These are phyloP conservation scores for Glomus cerebriforme DNA, from an alignment of 192 early-diverging fungal genomes.

Conservation along the genomic window DNA sequence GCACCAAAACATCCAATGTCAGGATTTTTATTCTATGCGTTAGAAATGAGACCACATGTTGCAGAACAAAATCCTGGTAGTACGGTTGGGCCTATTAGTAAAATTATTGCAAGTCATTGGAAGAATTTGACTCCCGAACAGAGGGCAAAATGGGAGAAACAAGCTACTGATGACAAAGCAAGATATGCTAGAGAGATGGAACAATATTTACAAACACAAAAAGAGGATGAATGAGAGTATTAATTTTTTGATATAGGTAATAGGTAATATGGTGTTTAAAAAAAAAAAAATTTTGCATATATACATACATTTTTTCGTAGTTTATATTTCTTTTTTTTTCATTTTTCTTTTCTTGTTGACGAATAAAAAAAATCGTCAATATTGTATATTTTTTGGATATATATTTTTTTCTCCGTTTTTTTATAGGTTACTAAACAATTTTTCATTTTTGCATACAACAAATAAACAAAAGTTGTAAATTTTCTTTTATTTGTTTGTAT, in stretches of 20 bases:
- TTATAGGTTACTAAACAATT: not conserved
- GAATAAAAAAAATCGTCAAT: not conserved
- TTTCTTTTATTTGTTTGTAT: not conserved
- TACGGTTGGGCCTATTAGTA: slow-evolving; percentile 73
- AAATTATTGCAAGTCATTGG: slow-evolving; percentile 74
- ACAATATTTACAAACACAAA: slow-evolving; percentile 38
- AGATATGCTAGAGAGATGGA: slow-evolving; percentile 73
- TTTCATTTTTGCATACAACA: not conserved
- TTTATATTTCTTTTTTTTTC: too few relatives aligned
- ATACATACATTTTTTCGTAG: too few relatives aligned
- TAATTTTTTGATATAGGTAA: too few relatives aligned
- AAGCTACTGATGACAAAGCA: slow-evolving; percentile 61
- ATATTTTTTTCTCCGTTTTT: not conserved
- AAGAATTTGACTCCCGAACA: slow-evolving; percentile 55
- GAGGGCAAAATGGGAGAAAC: slow-evolving; percentile 53
- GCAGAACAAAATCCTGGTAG: slow-evolving; percentile 65
- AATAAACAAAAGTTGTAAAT: not conserved
- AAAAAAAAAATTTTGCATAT: too few relatives aligned
- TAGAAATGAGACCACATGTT: slow-evolving; percentile 64
- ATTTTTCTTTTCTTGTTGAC: too few relatives aligned
- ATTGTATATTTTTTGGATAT: not conserved
- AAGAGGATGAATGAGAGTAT: slow-evolving; percentile 5
- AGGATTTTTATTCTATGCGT: slow-evolving; percentile 78
- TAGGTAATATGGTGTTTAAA: too few relatives aligned
- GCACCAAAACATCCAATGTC: slow-evolving; percentile 88